These are phyloP conservation scores for Gremmenia infestans DNA, from an alignment of 2,329 filamentous ascomycete species.

Conservation along the genomic window DNA sequence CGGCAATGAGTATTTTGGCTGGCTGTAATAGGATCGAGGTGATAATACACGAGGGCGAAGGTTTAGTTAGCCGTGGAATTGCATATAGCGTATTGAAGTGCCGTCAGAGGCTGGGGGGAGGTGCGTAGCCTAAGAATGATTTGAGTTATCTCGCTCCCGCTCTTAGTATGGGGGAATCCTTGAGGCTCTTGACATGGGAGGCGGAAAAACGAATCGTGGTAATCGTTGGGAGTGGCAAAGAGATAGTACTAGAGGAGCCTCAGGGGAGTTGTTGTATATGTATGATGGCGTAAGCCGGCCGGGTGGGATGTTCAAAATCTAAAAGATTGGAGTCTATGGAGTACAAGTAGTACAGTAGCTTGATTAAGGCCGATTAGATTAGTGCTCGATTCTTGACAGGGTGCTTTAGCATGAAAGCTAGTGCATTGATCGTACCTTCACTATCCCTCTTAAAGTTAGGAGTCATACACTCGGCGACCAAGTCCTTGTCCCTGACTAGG, in stretches of 20 bases:
- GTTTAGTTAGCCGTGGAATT: neutral
- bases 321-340: too few relatives aligned
- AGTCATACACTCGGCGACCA: neutral
- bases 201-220: neutral
- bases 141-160: neutral
- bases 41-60: neutral
- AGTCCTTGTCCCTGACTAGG: neutral
- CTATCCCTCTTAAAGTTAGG: neutral
- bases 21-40: neutral
- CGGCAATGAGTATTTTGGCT: constrained; percentile 8
- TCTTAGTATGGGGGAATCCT: neutral
- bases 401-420: too few relatives aligned
- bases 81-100: neutral
- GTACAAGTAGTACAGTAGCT: too few relatives aligned
- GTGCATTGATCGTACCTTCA: neutral
- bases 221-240: too few relatives aligned
- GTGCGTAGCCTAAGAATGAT: neutral
- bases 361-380: too few relatives aligned
- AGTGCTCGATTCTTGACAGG: too few relatives aligned
- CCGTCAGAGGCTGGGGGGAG: neutral
- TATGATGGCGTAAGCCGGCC: too few relatives aligned
- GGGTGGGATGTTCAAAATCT: too few relatives aligned
- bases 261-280: too few relatives aligned
- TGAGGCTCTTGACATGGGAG: neutral
- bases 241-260: too few relatives aligned